Percentiles rank a stretch among this genome's conserved stretches.
These are phyloP conservation scores for Fraxinus anomala DNA, from an alignment of 257 asterid species.

Conservation along the genomic window DNA sequence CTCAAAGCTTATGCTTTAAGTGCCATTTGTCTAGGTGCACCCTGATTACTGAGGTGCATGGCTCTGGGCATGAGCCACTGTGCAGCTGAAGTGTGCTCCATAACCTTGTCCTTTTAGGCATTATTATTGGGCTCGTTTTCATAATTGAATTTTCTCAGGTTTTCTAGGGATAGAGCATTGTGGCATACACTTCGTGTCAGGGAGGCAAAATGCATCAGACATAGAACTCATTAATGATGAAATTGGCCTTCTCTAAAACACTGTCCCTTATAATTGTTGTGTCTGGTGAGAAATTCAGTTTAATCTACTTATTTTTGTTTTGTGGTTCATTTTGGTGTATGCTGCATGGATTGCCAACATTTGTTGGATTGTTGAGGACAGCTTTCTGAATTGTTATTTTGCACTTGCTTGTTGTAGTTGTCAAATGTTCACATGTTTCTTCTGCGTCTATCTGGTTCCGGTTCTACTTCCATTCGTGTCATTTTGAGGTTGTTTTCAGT, in stretches of 20 bases:
- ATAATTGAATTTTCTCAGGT: background rate
- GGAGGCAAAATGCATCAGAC: background rate
- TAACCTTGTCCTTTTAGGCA: background rate
- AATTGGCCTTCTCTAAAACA: background rate
- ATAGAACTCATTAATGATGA: no score
- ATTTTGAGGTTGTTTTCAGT: background rate
- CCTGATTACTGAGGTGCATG: background rate
- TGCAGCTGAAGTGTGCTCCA: background rate
- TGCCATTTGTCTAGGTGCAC: background rate
- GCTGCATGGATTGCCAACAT: background rate
- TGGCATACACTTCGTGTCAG: background rate
- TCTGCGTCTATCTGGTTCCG: background rate
- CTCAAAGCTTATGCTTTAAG: background rate
- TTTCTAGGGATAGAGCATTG: background rate
- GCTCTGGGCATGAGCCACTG: background rate
- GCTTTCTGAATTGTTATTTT: background rate
- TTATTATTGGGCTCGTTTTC: background rate
- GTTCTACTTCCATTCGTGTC: conserved; percentile 3
- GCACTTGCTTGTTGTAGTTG: conserved; percentile 11
- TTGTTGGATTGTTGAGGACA: background rate
- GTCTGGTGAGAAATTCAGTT: background rate
- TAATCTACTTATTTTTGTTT: background rate
- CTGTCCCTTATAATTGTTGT: background rate
- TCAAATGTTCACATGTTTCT: background rate
- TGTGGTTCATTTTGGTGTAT: background rate